Evolutionary conservation across 2,329 filamentous ascomycete species (phyloP).

Genomic region (Chaetomium sp.): DNA sequence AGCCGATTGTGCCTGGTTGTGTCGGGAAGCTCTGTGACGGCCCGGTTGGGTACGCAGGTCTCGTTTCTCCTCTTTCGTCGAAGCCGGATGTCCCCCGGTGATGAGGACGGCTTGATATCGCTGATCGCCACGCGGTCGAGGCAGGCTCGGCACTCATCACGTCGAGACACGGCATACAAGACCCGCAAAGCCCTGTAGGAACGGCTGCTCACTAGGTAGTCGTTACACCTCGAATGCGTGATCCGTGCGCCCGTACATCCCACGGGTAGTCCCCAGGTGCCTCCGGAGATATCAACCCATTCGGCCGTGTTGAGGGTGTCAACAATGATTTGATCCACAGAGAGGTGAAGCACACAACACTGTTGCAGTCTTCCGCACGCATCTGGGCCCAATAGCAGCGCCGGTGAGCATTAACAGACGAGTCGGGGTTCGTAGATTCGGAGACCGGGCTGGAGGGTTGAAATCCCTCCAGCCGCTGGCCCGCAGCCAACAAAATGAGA

Average conservation of each 20-base stretch:
- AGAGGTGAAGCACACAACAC: neutral
- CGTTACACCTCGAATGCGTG: neutral
- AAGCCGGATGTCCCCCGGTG: neutral
- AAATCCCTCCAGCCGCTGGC: neutral
- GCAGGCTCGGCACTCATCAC: neutral
- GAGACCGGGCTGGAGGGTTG: constrained; percentile 7
- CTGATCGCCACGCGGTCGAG: neutral
- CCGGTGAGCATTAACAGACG: neutral
- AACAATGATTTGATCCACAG: constrained; percentile 8
- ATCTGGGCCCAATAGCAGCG: neutral
- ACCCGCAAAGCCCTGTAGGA: neutral
- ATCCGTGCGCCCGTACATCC: constrained; percentile 17
- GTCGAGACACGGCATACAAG: neutral
- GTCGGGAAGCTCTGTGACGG: constrained; percentile 1
- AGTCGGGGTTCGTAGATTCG: neutral
- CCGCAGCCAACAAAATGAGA: constrained; percentile 10
- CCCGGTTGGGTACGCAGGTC: neutral
- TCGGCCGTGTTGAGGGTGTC: constrained; percentile 10
- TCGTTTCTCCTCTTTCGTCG: neutral
- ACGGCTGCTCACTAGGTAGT: neutral
- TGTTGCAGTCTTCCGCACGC: neutral
- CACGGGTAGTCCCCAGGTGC: constrained; percentile 17
- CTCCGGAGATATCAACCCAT: constrained; percentile 25
- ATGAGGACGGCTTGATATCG: neutral
- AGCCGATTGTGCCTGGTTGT: constrained; percentile 15